A percentile compares a stretch with the other conserved stretches of the same genome.
These are phyloP conservation scores for Aspergillus panamensis DNA, from an alignment of 495 filamentous ascomycete species.

Conservation along the genomic window DNA sequence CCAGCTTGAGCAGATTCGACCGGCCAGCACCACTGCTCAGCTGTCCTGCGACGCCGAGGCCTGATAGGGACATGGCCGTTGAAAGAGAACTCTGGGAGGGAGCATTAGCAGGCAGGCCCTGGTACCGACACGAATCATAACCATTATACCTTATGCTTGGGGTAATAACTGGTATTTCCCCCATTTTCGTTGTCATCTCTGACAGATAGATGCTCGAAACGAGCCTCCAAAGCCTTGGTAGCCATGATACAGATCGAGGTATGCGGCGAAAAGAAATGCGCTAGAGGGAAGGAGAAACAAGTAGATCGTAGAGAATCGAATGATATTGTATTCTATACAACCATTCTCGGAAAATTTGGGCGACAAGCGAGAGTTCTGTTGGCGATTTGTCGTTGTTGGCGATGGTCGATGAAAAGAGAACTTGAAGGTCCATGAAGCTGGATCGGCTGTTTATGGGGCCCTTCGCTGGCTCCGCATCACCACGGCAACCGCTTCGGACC, in stretches of 20 bases:
- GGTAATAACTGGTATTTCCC: slow-evolving; percentile 46
- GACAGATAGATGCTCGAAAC: slow-evolving; percentile 77
- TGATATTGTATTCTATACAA: slow-evolving; percentile 6
- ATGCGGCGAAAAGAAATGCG: not conserved
- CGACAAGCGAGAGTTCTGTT: not conserved
- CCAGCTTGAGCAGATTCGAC: slow-evolving; percentile 74
- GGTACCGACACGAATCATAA: not conserved
- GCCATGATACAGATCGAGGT: slow-evolving; percentile 40
- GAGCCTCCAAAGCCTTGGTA: slow-evolving; percentile 65
- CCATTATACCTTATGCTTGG: slow-evolving; percentile 64
- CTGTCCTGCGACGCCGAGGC: slow-evolving; percentile 49
- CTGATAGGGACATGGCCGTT: slow-evolving; percentile 49
- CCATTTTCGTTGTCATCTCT: slow-evolving; percentile 71
- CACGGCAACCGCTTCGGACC: slow-evolving; percentile 41
- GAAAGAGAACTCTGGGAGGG: slow-evolving; percentile 41
- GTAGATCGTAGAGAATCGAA: not conserved
- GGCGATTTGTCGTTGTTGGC: not conserved
- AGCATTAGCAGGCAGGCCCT: slow-evolving; percentile 28
- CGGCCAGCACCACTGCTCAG: slow-evolving; percentile 58
- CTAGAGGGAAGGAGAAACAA: not conserved
- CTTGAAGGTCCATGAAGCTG: slow-evolving; percentile 18
- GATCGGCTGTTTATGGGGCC: slow-evolving; percentile 34
- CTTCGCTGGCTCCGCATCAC: slow-evolving; percentile 25
- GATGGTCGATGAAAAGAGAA: slow-evolving; percentile 18
- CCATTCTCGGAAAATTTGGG: not conserved